These are phyloP conservation scores for Pseudotsuga menziesii DNA, from an alignment of 75 land plant genomes.

Conservation along the genomic window DNA sequence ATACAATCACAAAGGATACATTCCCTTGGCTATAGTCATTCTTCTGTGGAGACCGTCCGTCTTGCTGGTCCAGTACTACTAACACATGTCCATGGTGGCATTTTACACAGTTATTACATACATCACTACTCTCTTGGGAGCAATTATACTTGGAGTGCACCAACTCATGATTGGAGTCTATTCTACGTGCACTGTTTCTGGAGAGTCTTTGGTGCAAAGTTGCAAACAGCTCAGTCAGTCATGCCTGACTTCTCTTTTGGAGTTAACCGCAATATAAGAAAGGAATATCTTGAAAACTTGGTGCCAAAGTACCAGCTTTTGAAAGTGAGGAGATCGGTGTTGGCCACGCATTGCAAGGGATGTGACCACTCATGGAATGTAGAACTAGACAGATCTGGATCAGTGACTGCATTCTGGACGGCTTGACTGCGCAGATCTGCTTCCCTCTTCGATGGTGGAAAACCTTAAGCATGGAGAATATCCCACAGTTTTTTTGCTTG, in stretches of 20 bases:
- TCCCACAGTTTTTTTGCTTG: too few species aligned
- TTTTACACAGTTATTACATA: slow-evolving; percentile 77
- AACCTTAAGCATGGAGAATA: too few species aligned
- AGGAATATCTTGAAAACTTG: slow-evolving; percentile 21
- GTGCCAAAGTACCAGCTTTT: too few species aligned
- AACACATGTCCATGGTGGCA: slow-evolving; percentile 86
- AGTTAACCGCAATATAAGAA: slow-evolving; percentile 52
- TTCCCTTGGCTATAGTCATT: slow-evolving; percentile 43
- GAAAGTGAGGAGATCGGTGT: too few species aligned
- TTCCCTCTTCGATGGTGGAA: too few species aligned
- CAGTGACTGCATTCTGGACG: too few species aligned
- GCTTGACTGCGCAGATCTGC: too few species aligned
- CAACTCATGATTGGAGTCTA: slow-evolving; percentile 93
- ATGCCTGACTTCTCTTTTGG: slow-evolving; percentile 89
- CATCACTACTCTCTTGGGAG: slow-evolving; percentile 78
- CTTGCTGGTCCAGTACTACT: slow-evolving; percentile 86
- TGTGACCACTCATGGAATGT: too few species aligned
- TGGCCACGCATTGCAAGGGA: too few species aligned
- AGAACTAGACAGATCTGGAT: too few species aligned
- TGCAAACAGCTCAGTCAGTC: slow-evolving; percentile 95
- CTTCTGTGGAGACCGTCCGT: slow-evolving; percentile 42
- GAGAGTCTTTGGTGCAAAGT: slow-evolving; percentile 70
- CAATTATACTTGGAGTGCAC: slow-evolving; percentile 81
- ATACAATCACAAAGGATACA: slow-evolving; percentile 52
- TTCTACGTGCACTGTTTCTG: slow-evolving; percentile 6